Base-by-base conservation (phyloP, 352 stramenopile species). In the Phytophthora cajani region DNA sequence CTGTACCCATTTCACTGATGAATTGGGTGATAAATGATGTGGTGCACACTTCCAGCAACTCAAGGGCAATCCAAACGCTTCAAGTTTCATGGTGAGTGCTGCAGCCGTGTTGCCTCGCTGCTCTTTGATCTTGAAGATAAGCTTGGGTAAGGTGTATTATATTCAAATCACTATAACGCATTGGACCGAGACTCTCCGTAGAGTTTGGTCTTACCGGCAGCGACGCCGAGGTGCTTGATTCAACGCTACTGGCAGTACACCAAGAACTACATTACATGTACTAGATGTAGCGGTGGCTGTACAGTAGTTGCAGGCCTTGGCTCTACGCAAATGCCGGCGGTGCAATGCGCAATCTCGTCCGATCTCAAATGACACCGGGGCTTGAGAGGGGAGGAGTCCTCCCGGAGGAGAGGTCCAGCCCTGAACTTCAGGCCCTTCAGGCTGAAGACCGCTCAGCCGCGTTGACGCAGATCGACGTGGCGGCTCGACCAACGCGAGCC, bases 401-500 rank as follows among this genome's bases (percentile, higher is more conserved):
- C 11, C 11, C 36, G 36, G 36, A 5, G 36, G 36, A 17, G 36
- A 42, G 36, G 36, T 42, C 36, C 36, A 4, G 36, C 11, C 7
- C 36, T 42, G 36, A 42, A 16, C 21, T 27, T 27, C 23, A 27
- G 23, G 23, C n/a, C n/a, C n/a, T n/a, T n/a, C n/a, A n/a, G 23
- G 1, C 36, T 42, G 36, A 42, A 17, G 36, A 42, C 30, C 30
- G 30, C 40, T 5, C 12, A 47, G 40, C 58, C 49, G 16, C 50
- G 30, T 44, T 67, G 64, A 71, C 50, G 64, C 49, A 44, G 57
- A 27, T 38, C 64, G 64, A 71, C 64, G 57, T 71, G 64, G 64
- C 53, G 10, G 36, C 60, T 42, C 50, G 36, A 51, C 10, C 49
- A 53, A 27, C 33, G 38, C 55, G 56, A 46, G 8, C 32, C 40